Evolutionary conservation across 2,329 filamentous ascomycete genomes (phyloP).

Genomic region (Alternaria arborescens): DNA sequence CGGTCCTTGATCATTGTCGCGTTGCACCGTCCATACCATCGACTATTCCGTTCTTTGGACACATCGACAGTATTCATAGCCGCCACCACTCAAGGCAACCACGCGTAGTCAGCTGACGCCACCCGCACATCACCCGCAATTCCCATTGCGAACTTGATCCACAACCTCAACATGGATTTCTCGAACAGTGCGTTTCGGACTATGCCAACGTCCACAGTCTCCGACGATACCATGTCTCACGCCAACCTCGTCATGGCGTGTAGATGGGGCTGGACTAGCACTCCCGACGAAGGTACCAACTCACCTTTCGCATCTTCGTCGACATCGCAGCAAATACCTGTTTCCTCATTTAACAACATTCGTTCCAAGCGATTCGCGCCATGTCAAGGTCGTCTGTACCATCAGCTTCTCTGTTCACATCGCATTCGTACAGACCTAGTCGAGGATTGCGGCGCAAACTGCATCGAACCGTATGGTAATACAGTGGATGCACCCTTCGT

Average conservation of each 20-base stretch:
- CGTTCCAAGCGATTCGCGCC: conserved; percentile 43
- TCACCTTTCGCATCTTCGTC: conserved; percentile 12
- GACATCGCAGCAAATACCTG: conserved; percentile 17
- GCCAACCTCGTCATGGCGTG: conserved; percentile 45
- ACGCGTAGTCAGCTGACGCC: conserved; percentile 37
- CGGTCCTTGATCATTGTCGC: conserved; percentile 16
- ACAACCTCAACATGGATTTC: conserved; percentile 39
- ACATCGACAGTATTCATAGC: background rate
- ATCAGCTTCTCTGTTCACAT: conserved; percentile 48
- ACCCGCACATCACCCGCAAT: conserved; percentile 12
- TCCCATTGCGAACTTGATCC: conserved; percentile 1
- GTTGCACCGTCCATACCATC: conserved; percentile 1
- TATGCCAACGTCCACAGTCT: conserved; percentile 29
- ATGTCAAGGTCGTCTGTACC: conserved; percentile 48
- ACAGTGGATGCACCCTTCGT: conserved; percentile 33
- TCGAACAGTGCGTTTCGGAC: conserved; percentile 39
- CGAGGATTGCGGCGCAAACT: conserved; percentile 48
- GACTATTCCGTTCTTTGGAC: conserved; percentile 8
- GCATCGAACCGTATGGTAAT: conserved; percentile 39
- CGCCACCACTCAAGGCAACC: conserved; percentile 31
- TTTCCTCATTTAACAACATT: conserved; percentile 28
- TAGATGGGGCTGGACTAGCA: conserved; percentile 46
- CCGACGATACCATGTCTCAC: conserved; percentile 45
- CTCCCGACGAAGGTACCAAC: conserved; percentile 28
- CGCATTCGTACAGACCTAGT: conserved; percentile 48